phyloP scores from a whole-genome alignment of 179 eudicot species.

The Gypsophila paniculata region DNA sequence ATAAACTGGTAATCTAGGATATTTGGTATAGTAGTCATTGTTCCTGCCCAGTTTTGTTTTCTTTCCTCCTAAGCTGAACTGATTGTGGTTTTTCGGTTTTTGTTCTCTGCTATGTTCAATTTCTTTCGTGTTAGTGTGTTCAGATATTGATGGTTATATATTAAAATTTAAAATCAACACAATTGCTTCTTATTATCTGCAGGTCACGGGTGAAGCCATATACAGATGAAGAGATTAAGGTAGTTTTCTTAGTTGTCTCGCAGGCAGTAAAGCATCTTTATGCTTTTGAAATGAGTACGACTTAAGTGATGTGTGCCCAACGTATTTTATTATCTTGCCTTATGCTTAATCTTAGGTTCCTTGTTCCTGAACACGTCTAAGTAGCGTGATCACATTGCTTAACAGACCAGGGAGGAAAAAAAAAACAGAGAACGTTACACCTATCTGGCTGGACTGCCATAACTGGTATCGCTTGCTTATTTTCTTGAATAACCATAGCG shows the following conservation, averaged over 20 bases:
- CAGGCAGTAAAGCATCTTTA: too few species aligned
- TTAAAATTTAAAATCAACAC: conserved; percentile 12
- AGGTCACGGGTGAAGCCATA: conserved; percentile 75
- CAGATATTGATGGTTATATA: not conserved
- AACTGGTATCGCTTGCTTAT: not conserved
- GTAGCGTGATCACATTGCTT: not conserved
- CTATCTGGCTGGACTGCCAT: not conserved
- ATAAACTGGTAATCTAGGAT: not conserved
- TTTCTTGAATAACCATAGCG: not conserved
- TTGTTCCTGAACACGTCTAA: not conserved
- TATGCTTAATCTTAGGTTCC: not conserved
- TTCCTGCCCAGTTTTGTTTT: not conserved
- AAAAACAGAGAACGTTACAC: not conserved
- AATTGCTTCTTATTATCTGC: conserved; percentile 19
- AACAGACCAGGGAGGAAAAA: too few species aligned
- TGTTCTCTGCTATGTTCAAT: conserved; percentile 3
- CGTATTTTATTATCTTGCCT: not conserved
- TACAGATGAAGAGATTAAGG: conserved; percentile 92
- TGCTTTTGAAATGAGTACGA: not conserved
- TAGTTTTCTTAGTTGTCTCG: too few species aligned
- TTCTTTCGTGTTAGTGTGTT: not conserved
- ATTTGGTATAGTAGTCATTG: not conserved
- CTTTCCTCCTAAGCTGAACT: not conserved
- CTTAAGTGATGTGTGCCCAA: not conserved
- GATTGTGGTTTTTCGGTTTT: not conserved